These are phyloP conservation scores for Paracorniculantispora psalliotae DNA, from an alignment of 2,329 filamentous ascomycete species.

Conservation along the genomic window DNA sequence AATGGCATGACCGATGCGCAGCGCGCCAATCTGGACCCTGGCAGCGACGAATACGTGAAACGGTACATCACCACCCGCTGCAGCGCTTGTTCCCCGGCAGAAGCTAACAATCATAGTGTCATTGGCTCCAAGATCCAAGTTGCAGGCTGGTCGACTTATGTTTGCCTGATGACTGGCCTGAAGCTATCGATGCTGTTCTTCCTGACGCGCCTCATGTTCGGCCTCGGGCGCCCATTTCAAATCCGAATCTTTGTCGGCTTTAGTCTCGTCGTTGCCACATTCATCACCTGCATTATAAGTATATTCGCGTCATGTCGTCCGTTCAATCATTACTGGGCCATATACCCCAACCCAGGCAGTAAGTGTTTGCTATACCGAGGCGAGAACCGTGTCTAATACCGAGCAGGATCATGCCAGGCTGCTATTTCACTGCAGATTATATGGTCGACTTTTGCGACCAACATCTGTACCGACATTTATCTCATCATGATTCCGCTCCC, in stretches of 20 bases:
- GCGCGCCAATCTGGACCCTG: constrained; percentile 38
- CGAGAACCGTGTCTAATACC: neutral
- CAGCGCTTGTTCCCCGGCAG: neutral
- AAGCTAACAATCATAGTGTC: constrained; percentile 29
- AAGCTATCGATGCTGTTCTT: constrained; percentile 54
- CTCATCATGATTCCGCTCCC: constrained; percentile 54
- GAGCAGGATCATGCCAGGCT: constrained; percentile 42
- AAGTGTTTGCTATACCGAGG: constrained; percentile 20
- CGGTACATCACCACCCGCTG: constrained; percentile 23
- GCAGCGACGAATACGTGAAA: constrained; percentile 39
- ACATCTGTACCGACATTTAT: constrained; percentile 53
- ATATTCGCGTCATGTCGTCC: constrained; percentile 50
- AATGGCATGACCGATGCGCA: constrained; percentile 50
- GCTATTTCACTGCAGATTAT: constrained; percentile 47
- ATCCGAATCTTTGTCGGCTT: constrained; percentile 47
- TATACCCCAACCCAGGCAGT: constrained; percentile 53
- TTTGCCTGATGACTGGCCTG: constrained; percentile 47
- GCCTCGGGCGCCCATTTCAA: constrained; percentile 34
- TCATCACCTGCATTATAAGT: constrained; percentile 42
- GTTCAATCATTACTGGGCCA: constrained; percentile 53
- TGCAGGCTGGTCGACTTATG: constrained; percentile 51
- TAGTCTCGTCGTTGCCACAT: constrained; percentile 42
- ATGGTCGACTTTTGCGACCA: constrained; percentile 47
- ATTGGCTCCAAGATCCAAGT: constrained; percentile 54
- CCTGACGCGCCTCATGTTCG: constrained; percentile 48